Base-by-base conservation (phyloP, 108 stramenopile species). In the Pseudonitzschia multiseries region DNA sequence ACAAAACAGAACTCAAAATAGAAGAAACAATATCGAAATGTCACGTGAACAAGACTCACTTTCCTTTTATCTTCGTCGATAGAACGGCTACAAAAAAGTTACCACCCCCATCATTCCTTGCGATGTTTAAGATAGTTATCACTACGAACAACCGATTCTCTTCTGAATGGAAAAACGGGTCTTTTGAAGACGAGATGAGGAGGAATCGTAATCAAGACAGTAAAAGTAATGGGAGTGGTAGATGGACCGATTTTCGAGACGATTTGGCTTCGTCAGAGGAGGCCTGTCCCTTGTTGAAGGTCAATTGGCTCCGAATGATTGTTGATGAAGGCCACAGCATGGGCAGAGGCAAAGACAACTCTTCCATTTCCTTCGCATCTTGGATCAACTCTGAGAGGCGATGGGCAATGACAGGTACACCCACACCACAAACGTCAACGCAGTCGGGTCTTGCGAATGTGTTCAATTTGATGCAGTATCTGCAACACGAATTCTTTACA, bases 391-490 rank as follows among this genome's bases (percentile, higher is more conserved):
- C 93, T 2, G 75, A 85, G 63, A 76, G 88, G 21, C 79, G 86
- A 5, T 95, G 90, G 91, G 85, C 81, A 6, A 93, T 93, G 92
- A 95, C 91, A 12, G 94, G 94, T 28, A 95, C 94, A 8, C 94
- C 94, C 15, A 91, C 94, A 40, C 81, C 80, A 36, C 87, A 89
- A 81, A 81, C 83, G 10, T 70, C 76, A 0, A 61, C 69, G 4
- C 79, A 87, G 57, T 77, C 66, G 42, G 86, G 81, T 8, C 56
- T 90, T 29, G 57, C 63, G 36, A 88, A 85, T 46, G 62, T 95
- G 13, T 81, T 81, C 32, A 81, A 77, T 65, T 68, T 95, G 21
- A 28, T 84, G 18, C 75, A 81, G 13, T 95, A 91, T 51, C 56
- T 95, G 12, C 70, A 84, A 62, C 94, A 95, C 70, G 79, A 84